phyloP scores from a whole-genome alignment of 2,329 filamentous ascomycete genomes.

The Ophiostoma sp. region DNA sequence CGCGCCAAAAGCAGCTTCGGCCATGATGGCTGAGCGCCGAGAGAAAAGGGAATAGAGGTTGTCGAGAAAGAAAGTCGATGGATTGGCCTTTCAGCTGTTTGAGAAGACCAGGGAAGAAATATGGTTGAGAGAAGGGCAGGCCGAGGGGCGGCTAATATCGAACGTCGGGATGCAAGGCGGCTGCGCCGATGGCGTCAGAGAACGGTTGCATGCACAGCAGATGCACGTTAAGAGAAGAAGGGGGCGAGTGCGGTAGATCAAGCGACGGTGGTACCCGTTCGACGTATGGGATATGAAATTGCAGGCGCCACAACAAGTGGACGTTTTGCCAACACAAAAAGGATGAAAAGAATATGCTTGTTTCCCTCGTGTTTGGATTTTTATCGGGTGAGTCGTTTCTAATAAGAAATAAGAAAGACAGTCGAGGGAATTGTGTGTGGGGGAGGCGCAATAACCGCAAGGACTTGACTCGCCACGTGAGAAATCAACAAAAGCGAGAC shows the following conservation, averaged over 20 bases:
- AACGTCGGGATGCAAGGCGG: not conserved
- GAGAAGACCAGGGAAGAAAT: not conserved
- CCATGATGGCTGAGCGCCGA: slow-evolving; percentile 13
- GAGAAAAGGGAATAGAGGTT: not conserved
- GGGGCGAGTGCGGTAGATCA: not conserved
- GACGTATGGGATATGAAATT: not conserved
- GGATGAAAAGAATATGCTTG: not conserved
- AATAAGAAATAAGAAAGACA: not conserved
- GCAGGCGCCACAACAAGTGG: not conserved
- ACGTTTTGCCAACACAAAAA: not conserved
- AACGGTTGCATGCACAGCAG: not conserved
- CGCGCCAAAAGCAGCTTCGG: slow-evolving; percentile 9
- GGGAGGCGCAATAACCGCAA: not conserved
- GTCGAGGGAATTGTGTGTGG: not conserved
- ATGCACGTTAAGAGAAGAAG: not conserved
- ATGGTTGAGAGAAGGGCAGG: not conserved
- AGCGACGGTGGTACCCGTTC: not conserved
- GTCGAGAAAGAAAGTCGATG: not conserved
- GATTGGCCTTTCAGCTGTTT: not conserved
- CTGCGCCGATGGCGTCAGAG: slow-evolving; percentile 4
- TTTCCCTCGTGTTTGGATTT: not conserved
- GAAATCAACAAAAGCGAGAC: slow-evolving; percentile 2
- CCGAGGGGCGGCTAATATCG: not conserved
- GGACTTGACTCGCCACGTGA: not conserved
- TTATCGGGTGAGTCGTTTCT: too few relatives aligned